Conservation (phyloP, 2,329 filamentous ascomycete species). For the Aspergillus texensis region DNA sequence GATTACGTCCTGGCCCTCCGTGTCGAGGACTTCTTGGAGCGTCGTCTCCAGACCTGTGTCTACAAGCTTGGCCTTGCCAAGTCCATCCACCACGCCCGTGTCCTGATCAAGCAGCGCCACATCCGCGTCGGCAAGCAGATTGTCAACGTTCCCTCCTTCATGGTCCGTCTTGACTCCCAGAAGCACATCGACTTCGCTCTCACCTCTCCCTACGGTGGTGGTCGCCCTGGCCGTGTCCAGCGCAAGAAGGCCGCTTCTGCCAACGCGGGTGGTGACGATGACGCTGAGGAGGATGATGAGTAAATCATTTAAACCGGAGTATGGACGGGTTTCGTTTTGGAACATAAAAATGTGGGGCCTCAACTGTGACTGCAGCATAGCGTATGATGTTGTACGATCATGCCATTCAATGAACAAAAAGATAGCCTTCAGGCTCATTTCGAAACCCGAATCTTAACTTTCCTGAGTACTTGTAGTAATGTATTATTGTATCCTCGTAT, state of each 20-base stretch:
- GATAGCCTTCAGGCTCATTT: constrained; percentile 41
- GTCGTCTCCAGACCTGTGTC: constrained; percentile 98
- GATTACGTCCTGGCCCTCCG: constrained; percentile 99
- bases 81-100: constrained; percentile 99
- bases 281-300: constrained; percentile 81
- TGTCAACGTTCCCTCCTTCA: constrained; percentile 99
- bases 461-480: background rate
- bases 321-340: constrained; percentile 43
- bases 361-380: constrained; percentile 42
- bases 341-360: constrained; percentile 35
- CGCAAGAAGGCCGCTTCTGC: constrained; percentile 99
- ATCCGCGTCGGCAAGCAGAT: constrained; percentile 99
- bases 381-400: constrained; percentile 45
- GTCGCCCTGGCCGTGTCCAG: constrained; percentile 93
- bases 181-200: constrained; percentile 99
- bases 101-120: constrained; percentile 98
- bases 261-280: constrained; percentile 62
- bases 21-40: constrained; percentile 99
- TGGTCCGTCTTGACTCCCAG: constrained; percentile 99
- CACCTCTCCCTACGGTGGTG: constrained; percentile 95
- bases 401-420: constrained; percentile 40
- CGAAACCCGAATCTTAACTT: constrained; percentile 27
- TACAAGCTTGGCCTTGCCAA: constrained; percentile 99
- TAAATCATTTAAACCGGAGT: constrained; percentile 44
- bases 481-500: background rate